Evolutionary conservation across 176 grass and related monocot genomes (phyloP).

Genomic region (Bothriochloa decipiens): DNA sequence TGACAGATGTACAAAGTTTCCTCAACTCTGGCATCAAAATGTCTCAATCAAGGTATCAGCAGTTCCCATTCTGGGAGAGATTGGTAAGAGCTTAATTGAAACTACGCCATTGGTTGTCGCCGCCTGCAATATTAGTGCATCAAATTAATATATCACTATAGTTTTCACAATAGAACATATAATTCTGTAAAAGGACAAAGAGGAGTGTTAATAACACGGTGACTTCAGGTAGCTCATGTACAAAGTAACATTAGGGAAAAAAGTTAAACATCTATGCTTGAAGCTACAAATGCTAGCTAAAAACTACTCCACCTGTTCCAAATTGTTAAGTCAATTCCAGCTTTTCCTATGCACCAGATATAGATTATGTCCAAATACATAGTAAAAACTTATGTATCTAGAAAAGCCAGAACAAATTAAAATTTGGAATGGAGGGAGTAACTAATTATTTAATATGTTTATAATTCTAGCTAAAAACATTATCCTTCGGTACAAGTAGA

Average conservation of each 20-base stretch:
- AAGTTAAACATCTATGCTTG: background rate
- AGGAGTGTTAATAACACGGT: background rate
- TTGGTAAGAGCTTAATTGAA: slow-evolving; percentile 39
- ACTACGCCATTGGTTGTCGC: slow-evolving; percentile 82
- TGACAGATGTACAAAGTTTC: slow-evolving; percentile 23
- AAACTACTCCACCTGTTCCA: background rate
- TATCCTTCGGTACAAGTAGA: background rate
- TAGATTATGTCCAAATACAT: background rate
- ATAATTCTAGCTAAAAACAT: background rate
- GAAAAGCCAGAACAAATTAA: background rate
- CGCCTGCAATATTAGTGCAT: slow-evolving; percentile 64
- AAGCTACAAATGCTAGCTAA: background rate
- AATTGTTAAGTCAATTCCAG: background rate
- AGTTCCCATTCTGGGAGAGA: slow-evolving; percentile 31
- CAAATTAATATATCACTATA: background rate
- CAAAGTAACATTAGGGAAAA: background rate
- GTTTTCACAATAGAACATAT: background rate
- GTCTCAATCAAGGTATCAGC: slow-evolving; percentile 44
- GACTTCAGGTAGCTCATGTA: background rate
- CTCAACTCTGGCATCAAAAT: slow-evolving; percentile 49
- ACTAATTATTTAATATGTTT: background rate
- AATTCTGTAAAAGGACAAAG: background rate
- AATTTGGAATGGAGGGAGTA: background rate
- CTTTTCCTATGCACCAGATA: background rate
- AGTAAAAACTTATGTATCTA: background rate